phyloP scores from a whole-genome alignment of 495 filamentous ascomycete genomes.

The Terfezia boudieri region DNA sequence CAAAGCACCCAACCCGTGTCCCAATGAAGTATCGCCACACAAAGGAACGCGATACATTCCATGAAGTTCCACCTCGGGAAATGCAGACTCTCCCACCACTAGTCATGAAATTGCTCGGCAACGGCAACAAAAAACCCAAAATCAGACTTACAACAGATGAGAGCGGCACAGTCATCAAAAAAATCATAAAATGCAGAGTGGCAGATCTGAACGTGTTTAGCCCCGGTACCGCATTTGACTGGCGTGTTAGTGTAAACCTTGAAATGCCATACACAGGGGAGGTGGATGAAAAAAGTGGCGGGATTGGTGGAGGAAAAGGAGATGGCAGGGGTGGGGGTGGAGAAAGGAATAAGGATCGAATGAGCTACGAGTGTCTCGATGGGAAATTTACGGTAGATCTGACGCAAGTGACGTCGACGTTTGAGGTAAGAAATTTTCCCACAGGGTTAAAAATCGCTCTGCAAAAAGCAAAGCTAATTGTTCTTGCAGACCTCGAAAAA shows the following conservation, averaged over 20 bases:
- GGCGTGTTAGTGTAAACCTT: constrained; percentile 69
- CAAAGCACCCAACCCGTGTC: constrained; percentile 30
- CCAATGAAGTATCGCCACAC: constrained; percentile 60
- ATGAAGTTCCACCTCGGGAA: constrained; percentile 39
- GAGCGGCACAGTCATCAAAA: constrained; percentile 46
- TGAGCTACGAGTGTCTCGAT: constrained; percentile 64
- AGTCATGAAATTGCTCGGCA: constrained; percentile 29
- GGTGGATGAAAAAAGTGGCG: constrained; percentile 16
- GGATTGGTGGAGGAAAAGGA: constrained; percentile 10
- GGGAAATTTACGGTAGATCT: constrained; percentile 57
- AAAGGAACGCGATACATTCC: constrained; percentile 59
- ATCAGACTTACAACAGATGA: constrained; percentile 61
- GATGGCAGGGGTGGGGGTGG: constrained; percentile 22
- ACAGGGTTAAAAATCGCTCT: constrained; percentile 1
- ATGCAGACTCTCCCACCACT: constrained; percentile 30
- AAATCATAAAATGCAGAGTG: constrained; percentile 75
- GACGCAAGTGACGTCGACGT: constrained; percentile 45
- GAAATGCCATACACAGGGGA: constrained; percentile 71
- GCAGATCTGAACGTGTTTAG: constrained; percentile 62
- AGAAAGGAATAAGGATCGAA: constrained; percentile 61
- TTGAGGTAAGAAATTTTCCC: constrained; percentile 28
- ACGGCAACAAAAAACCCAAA: constrained; percentile 37
- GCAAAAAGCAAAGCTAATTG: constrained; percentile 1
- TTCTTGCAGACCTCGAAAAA: constrained; percentile 32
- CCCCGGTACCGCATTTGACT: constrained; percentile 51